Percentiles rank a stretch among this genome's conserved stretches.
Conservation (phyloP, 2,329 filamentous ascomycete species). For the Pseudogymnoascus sp. region DNA sequence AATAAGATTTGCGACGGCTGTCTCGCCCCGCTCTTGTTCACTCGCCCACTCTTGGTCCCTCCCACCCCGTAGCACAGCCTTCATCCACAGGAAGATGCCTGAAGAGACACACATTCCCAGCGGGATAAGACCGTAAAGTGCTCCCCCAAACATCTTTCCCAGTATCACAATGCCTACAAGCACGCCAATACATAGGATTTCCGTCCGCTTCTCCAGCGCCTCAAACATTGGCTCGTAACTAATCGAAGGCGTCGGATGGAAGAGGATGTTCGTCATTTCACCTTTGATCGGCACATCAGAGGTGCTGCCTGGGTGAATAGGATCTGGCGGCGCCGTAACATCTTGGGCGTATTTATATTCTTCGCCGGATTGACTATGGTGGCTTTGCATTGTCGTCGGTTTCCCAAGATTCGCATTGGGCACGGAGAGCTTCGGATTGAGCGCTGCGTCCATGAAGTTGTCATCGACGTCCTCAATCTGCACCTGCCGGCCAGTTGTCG, state of each 20-base stretch:
- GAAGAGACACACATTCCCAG: slow-evolving; percentile 64
- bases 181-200: slow-evolving; percentile 61
- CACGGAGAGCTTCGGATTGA: slow-evolving; percentile 71
- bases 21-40: slow-evolving; percentile 77
- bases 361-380: slow-evolving; percentile 61
- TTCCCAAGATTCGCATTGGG: slow-evolving; percentile 85
- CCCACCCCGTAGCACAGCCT: slow-evolving; percentile 76
- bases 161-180: slow-evolving; percentile 67
- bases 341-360: slow-evolving; percentile 85
- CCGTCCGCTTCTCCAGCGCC: slow-evolving; percentile 67
- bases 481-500: slow-evolving; percentile 78
- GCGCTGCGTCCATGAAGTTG: slow-evolving; percentile 60
- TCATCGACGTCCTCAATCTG: slow-evolving; percentile 76
- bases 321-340: slow-evolving; percentile 83
- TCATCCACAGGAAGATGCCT: slow-evolving; percentile 82
- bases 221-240: slow-evolving; percentile 86
- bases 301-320: slow-evolving; percentile 71
- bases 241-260: slow-evolving; percentile 86
- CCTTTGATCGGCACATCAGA: slow-evolving; percentile 93
- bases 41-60: slow-evolving; percentile 81
- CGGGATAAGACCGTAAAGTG: slow-evolving; percentile 68
- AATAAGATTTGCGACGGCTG: slow-evolving; percentile 76
- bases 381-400: slow-evolving; percentile 63
- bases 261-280: slow-evolving; percentile 93
- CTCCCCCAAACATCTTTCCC: slow-evolving; percentile 72